A percentile compares a stretch with the other conserved stretches of the same genome.
These are phyloP conservation scores for Fusarium sp. DNA, from an alignment of 2,329 filamentous ascomycete genomes.

Conservation along the genomic window DNA sequence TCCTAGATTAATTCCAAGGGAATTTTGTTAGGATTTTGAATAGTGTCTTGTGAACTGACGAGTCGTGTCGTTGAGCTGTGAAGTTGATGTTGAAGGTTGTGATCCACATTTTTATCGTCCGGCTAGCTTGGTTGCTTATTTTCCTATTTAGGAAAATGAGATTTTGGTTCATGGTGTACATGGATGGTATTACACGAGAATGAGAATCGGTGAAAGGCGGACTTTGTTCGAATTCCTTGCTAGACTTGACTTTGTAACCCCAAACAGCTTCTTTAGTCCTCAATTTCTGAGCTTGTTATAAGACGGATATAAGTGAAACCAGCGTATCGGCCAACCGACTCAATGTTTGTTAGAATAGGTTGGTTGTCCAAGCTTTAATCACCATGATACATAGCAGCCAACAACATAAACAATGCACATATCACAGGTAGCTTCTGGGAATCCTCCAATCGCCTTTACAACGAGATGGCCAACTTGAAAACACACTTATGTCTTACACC, in stretches of 20 bases:
- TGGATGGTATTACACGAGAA: neutral
- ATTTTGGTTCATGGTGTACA: neutral
- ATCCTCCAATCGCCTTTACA: accelerated
- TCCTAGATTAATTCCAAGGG: neutral
- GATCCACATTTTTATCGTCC: neutral
- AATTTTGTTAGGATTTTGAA: neutral
- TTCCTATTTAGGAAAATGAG: constrained; percentile 9
- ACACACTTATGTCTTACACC: neutral
- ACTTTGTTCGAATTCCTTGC: neutral
- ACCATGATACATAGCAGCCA: neutral
- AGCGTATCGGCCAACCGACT: neutral
- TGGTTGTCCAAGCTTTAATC: no score
- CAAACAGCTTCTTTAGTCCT: neutral
- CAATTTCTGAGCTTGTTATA: neutral
- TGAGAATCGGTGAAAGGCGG: neutral
- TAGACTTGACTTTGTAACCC: neutral
- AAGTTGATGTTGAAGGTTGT: neutral
- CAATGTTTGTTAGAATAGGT: neutral
- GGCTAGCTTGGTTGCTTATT: neutral
- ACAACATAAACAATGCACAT: neutral
- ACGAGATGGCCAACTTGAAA: no score
- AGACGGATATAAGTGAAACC: neutral
- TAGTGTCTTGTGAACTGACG: neutral
- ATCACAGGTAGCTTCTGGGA: accelerated
- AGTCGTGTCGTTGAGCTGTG: no score